These are phyloP conservation scores for Miscanthus sacchariflorus DNA, from an alignment of 202 grass and related monocot genomes.

Conservation along the genomic window DNA sequence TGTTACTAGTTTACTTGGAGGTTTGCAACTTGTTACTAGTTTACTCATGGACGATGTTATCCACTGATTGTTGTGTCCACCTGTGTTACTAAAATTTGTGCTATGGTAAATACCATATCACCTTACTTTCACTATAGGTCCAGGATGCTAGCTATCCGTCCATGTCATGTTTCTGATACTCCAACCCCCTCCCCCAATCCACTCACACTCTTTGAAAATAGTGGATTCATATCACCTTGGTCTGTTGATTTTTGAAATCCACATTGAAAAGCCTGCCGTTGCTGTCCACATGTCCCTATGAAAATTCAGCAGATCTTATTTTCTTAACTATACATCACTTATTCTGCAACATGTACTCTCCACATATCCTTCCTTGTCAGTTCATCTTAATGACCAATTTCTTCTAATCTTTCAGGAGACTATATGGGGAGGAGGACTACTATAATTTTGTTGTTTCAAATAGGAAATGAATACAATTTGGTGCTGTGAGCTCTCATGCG, in stretches of 20 bases:
- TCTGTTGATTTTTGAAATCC: neutral
- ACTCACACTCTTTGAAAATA: neutral
- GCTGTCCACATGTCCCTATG: neutral
- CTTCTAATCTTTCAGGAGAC: constrained; percentile 66
- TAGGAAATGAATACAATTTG: constrained; percentile 52
- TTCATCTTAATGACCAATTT: constrained; percentile 16
- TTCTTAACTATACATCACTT: neutral
- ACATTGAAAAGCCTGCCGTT: neutral
- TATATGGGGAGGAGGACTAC: constrained; percentile 82
- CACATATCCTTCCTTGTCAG: neutral
- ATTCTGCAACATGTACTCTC: constrained; percentile 14
- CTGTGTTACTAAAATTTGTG: neutral
- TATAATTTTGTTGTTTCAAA: constrained; percentile 68
- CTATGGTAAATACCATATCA: neutral
- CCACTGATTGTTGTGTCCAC: neutral
- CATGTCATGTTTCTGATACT: neutral
- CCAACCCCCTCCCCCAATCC: neutral
- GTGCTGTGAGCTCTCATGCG: constrained; percentile 22
- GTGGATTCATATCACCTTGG: neutral
- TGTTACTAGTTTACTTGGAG: neutral
- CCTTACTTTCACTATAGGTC: neutral
- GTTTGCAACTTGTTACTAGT: neutral
- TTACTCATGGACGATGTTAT: neutral
- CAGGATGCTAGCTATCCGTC: neutral
- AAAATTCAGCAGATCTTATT: constrained; percentile 10